phyloP scores from a whole-genome alignment of 163 green algal genomes.

The Scenedesmus sp. region DNA sequence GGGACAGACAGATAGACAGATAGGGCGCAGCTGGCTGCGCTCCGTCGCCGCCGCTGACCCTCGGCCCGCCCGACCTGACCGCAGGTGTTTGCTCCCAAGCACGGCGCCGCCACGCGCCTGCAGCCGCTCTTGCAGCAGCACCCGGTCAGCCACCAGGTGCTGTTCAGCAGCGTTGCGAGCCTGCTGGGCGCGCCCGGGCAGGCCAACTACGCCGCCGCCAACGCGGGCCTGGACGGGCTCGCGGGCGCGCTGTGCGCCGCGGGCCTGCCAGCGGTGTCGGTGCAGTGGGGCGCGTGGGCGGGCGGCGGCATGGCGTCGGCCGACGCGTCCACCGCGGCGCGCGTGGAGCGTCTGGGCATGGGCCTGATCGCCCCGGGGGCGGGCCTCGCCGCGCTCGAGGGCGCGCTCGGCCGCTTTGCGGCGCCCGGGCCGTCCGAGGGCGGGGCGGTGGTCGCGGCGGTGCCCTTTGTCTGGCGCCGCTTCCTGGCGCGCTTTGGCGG shows the following conservation, averaged over 20 bases:
- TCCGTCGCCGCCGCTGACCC: not conserved
- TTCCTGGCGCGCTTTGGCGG: constrained; percentile 49
- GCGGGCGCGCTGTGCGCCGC: constrained; percentile 41
- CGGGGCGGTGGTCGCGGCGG: constrained; percentile 54
- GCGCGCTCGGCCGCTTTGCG: no score
- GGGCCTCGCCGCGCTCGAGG: constrained; percentile 70
- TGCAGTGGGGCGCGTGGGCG: constrained; percentile 94
- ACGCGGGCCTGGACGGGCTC: constrained; percentile 77
- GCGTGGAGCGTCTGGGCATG: constrained; percentile 88
- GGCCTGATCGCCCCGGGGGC: constrained; percentile 61
- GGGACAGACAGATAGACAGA: no score
- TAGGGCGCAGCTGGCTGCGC: no score
- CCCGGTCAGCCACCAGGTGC: constrained; percentile 48
- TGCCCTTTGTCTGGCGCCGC: constrained; percentile 68
- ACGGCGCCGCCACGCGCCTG: constrained; percentile 24
- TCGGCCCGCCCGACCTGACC: no score
- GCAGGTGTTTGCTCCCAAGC: constrained; percentile 60
- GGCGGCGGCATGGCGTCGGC: constrained; percentile 83
- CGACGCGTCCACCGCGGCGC: constrained; percentile 61
- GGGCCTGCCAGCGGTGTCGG: constrained; percentile 58
- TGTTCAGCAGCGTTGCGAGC: constrained; percentile 69
- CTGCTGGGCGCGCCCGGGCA: constrained; percentile 87
- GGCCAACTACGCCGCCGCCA: constrained; percentile 90
- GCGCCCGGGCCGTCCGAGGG: not conserved
- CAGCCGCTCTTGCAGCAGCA: not conserved